Evolutionary conservation across 495 filamentous ascomycete genomes (phyloP).

Genomic region (Astrothelium subdiscretum): DNA sequence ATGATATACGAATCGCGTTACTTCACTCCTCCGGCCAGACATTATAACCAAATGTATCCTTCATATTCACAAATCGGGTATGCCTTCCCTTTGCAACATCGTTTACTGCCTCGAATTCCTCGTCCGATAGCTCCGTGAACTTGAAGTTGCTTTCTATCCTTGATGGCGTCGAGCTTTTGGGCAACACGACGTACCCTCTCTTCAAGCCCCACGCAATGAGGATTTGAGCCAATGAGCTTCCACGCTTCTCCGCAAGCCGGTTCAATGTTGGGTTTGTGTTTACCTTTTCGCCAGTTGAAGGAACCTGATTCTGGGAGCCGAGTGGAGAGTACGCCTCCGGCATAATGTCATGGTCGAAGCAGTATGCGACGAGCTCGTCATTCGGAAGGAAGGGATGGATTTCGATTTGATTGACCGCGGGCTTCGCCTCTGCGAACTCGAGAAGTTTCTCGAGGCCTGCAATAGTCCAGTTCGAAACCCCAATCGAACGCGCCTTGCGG

Average conservation of each 20-base stretch:
- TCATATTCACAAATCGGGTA: slow-evolving; percentile 70
- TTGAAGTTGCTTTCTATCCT: slow-evolving; percentile 50
- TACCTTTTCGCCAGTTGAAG: slow-evolving; percentile 55
- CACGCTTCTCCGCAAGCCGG: slow-evolving; percentile 34
- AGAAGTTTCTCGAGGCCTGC: slow-evolving; percentile 18
- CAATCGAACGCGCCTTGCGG: slow-evolving; percentile 21
- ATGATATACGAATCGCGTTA: background rate
- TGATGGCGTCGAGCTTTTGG: slow-evolving; percentile 48
- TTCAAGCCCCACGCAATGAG: slow-evolving; percentile 41
- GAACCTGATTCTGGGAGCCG: slow-evolving; percentile 49
- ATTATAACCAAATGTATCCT: slow-evolving; percentile 50
- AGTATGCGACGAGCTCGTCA: slow-evolving; percentile 19
- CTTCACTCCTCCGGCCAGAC: slow-evolving; percentile 17
- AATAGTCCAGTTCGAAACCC: slow-evolving; percentile 27
- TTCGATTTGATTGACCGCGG: slow-evolving; percentile 24
- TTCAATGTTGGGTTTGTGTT: slow-evolving; percentile 44
- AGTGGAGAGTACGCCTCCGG: slow-evolving; percentile 25
- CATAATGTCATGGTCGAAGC: slow-evolving; percentile 19
- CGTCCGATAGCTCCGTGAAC: slow-evolving; percentile 36
- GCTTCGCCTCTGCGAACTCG: slow-evolving; percentile 16
- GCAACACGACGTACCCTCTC: slow-evolving; percentile 44
- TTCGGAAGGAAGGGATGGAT: slow-evolving; percentile 25
- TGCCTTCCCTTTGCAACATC: slow-evolving; percentile 48
- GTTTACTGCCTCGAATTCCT: slow-evolving; percentile 48
- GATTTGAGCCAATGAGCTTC: slow-evolving; percentile 38